Base-by-base conservation (phyloP, 495 filamentous ascomycete species). In the Penicillium bialowiezense region DNA sequence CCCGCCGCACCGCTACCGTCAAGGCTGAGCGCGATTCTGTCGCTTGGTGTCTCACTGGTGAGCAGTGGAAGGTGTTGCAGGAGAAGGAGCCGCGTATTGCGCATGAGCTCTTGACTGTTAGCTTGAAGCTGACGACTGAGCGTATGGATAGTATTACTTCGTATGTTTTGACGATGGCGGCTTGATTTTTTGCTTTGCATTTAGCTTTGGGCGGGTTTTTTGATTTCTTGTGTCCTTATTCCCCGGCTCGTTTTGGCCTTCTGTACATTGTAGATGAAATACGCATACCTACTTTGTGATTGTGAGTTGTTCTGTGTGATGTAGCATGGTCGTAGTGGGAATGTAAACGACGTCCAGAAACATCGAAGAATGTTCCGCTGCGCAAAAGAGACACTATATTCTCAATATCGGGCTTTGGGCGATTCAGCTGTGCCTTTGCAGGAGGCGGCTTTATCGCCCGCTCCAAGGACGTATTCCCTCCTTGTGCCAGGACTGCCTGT, bases 81-180 rank as follows among this genome's bases (percentile, higher is more conserved):
- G 74, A 76, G 50, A 64, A 80, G 39, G 77, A 90, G 47, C 78
- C 81, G 5, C 87, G 90, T 20, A 82, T 95, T 33, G 91, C 90
- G 39, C 78, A 79, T 60, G 93, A 98, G 70, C 52, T 98, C 56
- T 63, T 98, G 63, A 85, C 85, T 54, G 80, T 97, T 19, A 84
- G 82, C 40, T 67, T 98, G 61, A 96, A 93, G 73, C 63, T 97
- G 60, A 95, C 88, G 31, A 89, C 83, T 39, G 91, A 96, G 74
- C 73, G 91, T 55, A 91, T 96, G 89, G 81, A 85, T 59, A 86
- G 89, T 39, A 91, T 98, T 64, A 96, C 91, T 12, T 82, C 79
- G 66, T 86, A 75, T 68, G 80, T 80, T 26, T 41, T 28, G 20
- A 36, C 43, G 43, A 45, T 45, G 43, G 43, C 43, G 9, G 43